Evolutionary conservation across 805 yeast species (phyloP).

Genomic region (Schwanniomyces pseudopolymorphus): DNA sequence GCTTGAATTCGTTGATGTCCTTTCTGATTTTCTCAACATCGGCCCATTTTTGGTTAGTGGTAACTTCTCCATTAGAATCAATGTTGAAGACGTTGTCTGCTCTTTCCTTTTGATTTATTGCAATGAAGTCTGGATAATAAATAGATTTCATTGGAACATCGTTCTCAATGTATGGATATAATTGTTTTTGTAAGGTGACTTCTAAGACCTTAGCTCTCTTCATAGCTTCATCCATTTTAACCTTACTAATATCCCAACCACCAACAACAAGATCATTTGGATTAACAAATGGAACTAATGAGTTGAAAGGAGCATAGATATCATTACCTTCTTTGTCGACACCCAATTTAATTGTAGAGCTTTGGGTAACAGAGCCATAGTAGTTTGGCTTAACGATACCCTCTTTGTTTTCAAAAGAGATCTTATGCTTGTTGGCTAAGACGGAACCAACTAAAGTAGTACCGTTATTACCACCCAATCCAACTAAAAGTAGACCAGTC

Average conservation of each 20-base stretch:
- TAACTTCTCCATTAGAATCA: slow-evolving; percentile 47
- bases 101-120: slow-evolving; percentile 88
- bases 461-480: slow-evolving; percentile 96
- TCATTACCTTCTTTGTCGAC: slow-evolving; percentile 79
- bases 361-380: slow-evolving; percentile 92
- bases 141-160: slow-evolving; percentile 77
- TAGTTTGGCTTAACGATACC: slow-evolving; percentile 77
- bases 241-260: slow-evolving; percentile 91
- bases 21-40: slow-evolving; percentile 85
- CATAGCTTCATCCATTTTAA: slow-evolving; percentile 74
- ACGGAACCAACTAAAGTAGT: slow-evolving; percentile 84
- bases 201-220: slow-evolving; percentile 85
- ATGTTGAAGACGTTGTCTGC: slow-evolving; percentile 83
- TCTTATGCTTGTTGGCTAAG: slow-evolving; percentile 78
- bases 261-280: slow-evolving; percentile 89
- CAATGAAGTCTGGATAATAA: slow-evolving; percentile 95
- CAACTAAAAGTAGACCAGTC: slow-evolving; percentile 87
- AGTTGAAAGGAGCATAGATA: slow-evolving; percentile 88
- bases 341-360: slow-evolving; percentile 87
- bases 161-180: slow-evolving; percentile 59
- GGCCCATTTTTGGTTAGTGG: slow-evolving; percentile 71
- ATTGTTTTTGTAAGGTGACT: slow-evolving; percentile 75
- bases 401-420: slow-evolving; percentile 78
- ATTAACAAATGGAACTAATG: slow-evolving; percentile 80
- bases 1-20: slow-evolving; percentile 80